Percentiles rank a stretch among this genome's conserved stretches.
phyloP scores from a whole-genome alignment of 1,284 basidiomycete genomes.

The Cutaneotrichosporon dermatis region DNA sequence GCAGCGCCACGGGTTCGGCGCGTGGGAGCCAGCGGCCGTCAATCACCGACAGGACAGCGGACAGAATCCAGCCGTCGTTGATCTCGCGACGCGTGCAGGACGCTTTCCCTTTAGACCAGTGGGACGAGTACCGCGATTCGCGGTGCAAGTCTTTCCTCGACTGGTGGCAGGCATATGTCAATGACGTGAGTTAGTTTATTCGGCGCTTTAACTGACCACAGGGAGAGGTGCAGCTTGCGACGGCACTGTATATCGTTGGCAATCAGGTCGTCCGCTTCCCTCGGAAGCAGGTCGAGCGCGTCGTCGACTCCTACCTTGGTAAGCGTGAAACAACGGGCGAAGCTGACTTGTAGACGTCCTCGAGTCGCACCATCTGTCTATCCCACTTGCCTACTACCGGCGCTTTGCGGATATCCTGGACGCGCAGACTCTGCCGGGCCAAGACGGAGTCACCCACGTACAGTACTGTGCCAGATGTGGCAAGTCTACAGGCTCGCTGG shows the following conservation, averaged over 20 bases:
- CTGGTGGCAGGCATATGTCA: conserved; percentile 40
- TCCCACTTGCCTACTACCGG: conserved; percentile 36
- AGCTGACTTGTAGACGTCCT: conserved; percentile 31
- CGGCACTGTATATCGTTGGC: conserved; percentile 31
- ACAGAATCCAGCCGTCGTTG: conserved; percentile 8
- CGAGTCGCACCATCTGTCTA: conserved; percentile 26
- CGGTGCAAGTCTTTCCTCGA: conserved; percentile 19
- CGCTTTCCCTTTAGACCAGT: conserved; percentile 7
- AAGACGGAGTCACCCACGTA: conserved; percentile 40
- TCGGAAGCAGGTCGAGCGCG: conserved; percentile 27
- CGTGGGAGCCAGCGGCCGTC: conserved; percentile 12
- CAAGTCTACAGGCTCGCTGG: conserved; percentile 38
- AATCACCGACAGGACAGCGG: conserved; percentile 3
- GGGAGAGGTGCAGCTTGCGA: conserved; percentile 43
- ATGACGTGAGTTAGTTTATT: conserved; percentile 33
- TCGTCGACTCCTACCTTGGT: conserved; percentile 40
- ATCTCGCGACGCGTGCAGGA: conserved; percentile 11
- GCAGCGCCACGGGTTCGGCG: conserved; percentile 1
- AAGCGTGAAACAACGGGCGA: conserved; percentile 5
- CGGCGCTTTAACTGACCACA: conserved; percentile 11
- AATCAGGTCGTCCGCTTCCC: conserved; percentile 30
- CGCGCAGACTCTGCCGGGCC: conserved; percentile 26
- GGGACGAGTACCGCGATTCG: conserved; percentile 16
- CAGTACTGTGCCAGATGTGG: conserved; percentile 34
- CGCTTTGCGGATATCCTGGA: conserved; percentile 25